A percentile compares a stretch with the other conserved stretches of the same genome.
Evolutionary conservation across 1,139 yeast genomes (phyloP).

Genomic region (Pichia sp.): DNA sequence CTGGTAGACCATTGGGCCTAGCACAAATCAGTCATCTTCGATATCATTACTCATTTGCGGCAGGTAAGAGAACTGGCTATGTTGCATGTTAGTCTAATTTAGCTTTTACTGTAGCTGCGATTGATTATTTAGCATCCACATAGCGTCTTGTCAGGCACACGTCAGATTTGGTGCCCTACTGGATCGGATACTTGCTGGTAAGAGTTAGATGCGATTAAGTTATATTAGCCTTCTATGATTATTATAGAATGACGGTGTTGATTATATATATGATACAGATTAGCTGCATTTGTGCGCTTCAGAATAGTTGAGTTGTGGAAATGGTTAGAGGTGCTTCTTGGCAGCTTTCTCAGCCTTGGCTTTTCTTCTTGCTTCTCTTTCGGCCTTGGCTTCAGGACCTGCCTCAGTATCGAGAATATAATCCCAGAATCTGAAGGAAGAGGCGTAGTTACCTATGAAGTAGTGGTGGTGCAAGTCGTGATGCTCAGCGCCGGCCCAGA

Average conservation of each 20-base stretch:
- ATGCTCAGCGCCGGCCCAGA: slow-evolving; percentile 99
- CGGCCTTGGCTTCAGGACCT: slow-evolving; percentile 63
- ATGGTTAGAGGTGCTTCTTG: slow-evolving; percentile 23
- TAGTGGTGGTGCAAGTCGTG: slow-evolving; percentile 96
- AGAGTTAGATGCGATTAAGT: too few species aligned
- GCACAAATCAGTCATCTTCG: too few species aligned
- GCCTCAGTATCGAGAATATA: slow-evolving; percentile 77
- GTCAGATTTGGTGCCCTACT: neutral
- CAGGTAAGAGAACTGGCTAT: too few species aligned
- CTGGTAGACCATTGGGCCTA: too few species aligned
- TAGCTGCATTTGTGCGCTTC: neutral
- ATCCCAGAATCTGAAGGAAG: slow-evolving; percentile 97
- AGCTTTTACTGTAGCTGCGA: too few species aligned
- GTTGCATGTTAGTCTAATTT: too few species aligned
- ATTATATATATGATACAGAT: neutral
- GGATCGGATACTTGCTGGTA: too few species aligned
- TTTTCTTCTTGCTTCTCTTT: slow-evolving; percentile 59
- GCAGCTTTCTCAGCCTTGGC: slow-evolving; percentile 44
- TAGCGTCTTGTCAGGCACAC: neutral
- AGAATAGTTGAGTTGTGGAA: neutral
- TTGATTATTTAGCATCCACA: too few species aligned
- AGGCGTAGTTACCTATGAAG: slow-evolving; percentile 86
- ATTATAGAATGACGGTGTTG: neutral
- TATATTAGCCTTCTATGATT: neutral
- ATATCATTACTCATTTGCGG: too few species aligned